Conservation (phyloP, 805 yeast genomes). For the Ogataea paradorogensis region DNA sequence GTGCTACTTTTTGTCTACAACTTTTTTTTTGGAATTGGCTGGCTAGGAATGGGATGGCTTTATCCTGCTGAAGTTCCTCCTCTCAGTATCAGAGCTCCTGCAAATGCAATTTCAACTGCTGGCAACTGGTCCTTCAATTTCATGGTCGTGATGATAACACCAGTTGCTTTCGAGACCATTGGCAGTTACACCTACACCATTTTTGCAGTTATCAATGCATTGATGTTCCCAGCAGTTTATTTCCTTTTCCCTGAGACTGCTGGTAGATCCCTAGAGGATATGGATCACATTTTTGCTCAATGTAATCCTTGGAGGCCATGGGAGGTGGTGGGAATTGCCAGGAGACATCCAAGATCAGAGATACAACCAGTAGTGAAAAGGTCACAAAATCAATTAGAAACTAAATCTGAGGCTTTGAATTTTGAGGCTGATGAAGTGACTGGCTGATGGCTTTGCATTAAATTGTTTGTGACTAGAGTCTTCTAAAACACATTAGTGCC, state of each 20-base stretch:
- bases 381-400: neutral
- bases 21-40: constrained; percentile 46
- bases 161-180: constrained; percentile 40
- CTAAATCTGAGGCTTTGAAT: neutral
- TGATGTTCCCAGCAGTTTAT: constrained; percentile 41
- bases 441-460: too few relatives aligned
- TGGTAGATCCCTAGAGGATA: constrained; percentile 46
- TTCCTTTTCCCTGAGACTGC: constrained; percentile 47
- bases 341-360: constrained; percentile 22
- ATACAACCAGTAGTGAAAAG: neutral
- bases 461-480: too few relatives aligned
- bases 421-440: neutral
- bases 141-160: constrained; percentile 54
- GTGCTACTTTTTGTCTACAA: constrained; percentile 46
- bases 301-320: constrained; percentile 39
- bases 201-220: constrained; percentile 42
- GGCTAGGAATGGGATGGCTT: constrained; percentile 49
- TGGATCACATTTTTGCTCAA: constrained; percentile 35
- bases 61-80: constrained; percentile 60
- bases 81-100: constrained; percentile 46
- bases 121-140: constrained; percentile 60
- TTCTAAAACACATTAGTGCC: too few relatives aligned
- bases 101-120: constrained; percentile 51
- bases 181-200: constrained; percentile 42
- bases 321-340: constrained; percentile 39